These are phyloP conservation scores for Gossypium australe DNA, from an alignment of 345 rosid genomes.

Conservation along the genomic window DNA sequence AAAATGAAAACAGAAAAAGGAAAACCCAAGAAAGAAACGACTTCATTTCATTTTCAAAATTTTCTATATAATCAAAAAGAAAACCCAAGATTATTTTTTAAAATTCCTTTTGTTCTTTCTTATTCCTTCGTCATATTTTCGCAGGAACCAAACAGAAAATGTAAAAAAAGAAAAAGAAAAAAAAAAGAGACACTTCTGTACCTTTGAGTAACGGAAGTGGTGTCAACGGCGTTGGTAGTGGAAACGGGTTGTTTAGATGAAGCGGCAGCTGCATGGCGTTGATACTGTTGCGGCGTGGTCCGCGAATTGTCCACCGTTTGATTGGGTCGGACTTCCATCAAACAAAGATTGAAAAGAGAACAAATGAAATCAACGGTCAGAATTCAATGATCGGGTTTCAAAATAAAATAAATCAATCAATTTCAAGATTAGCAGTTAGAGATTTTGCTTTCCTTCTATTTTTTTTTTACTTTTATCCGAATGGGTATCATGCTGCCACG, in stretches of 20 bases:
- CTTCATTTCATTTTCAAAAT: not conserved
- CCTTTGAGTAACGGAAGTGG: conserved; percentile 55
- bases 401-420: not conserved
- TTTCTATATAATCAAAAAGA: no score
- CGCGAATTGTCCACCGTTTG: conserved; percentile 36
- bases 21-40: not conserved
- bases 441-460: no score
- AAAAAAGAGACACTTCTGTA: not conserved
- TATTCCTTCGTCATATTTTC: not conserved
- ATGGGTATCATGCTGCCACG: no score
- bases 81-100: no score
- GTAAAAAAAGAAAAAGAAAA: not conserved
- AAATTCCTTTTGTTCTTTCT: no score
- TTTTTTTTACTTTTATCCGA: no score
- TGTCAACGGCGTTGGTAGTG: conserved; percentile 32
- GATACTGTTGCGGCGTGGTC: conserved; percentile 25
- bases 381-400: not conserved
- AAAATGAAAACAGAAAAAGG: not conserved
- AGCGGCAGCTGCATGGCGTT: conserved; percentile 24
- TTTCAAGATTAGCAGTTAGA: no score
- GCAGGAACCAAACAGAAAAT: conserved; percentile 1
- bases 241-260: conserved; percentile 40
- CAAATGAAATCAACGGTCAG: not conserved
- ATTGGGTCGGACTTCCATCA: conserved; percentile 49
- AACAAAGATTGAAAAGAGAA: not conserved